Base-by-base conservation (phyloP, 768 basidiomycete species). In the Chalciporus chontae region DNA sequence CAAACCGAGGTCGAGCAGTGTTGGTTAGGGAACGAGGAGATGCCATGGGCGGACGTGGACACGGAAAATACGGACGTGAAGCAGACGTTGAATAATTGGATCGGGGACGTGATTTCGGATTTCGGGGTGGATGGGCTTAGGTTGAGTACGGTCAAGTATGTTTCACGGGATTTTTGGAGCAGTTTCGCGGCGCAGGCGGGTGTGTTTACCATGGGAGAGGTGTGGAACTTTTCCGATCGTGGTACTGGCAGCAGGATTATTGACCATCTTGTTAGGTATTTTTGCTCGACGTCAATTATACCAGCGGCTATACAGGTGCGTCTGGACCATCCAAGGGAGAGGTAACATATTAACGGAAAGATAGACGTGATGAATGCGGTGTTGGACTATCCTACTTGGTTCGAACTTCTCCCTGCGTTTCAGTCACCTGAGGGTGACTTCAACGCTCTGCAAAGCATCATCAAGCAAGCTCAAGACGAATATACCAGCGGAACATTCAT, bases 121-220 rank as follows among this genome's bases (percentile, higher is more conserved):
- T 84, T 81, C 56, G 60, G 51, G 9, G 69, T 77, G 47, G 83
- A 84, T 56, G 78, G 81, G 8, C 58, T 83, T 26, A 73, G 82
- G 21, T 74, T 84, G 62, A 81, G 82, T 48, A 78, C 81, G 4
- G 80, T 77, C 52, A 83, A 81, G 62, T 79, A 80, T 59, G 68
- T 84, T 54, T 67, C 73, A 2, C 71, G 70, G 54, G 67, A 72
- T 18, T 84, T 84, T 62, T 84, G 81, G 81, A 71, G 70, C 8
- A 71, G 59, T 5, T 83, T 82, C 59, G 67, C 73, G 42, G 57
- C 64, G 18, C 64, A 75, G 10, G 77, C 79, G 0, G 76, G 73
- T 4, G 72, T 81, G 8, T 81, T 73, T 58, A 77, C 76, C 47
- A 69, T 83, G 32, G 82, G 82, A 31, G 82, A 84, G 65, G 64